A percentile compares a stretch with the other conserved stretches of the same genome.
Evolutionary conservation across 257 asterid genomes (phyloP).

Genomic region (Przewalskia tangutica): DNA sequence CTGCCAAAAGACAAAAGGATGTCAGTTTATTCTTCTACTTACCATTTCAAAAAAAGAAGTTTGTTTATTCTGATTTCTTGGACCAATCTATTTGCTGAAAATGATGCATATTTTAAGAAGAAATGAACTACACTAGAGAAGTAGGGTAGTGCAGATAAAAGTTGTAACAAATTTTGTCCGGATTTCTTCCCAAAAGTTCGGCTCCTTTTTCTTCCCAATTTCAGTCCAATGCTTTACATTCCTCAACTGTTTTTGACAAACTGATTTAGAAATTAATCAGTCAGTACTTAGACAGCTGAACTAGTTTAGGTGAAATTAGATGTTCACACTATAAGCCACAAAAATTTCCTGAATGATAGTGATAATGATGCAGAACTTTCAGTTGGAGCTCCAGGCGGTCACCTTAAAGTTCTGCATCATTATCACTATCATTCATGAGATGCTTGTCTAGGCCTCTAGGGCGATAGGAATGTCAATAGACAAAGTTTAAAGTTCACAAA

Average conservation of each 20-base stretch:
- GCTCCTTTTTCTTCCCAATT: not conserved
- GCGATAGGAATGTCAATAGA: not conserved
- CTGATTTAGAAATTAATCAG: not conserved
- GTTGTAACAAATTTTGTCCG: not conserved
- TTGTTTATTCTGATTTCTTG: not conserved
- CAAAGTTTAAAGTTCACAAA: not conserved
- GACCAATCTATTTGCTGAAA: not conserved
- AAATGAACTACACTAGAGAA: not conserved
- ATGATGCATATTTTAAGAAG: not conserved
- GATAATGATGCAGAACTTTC: not conserved
- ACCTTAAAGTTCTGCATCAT: not conserved
- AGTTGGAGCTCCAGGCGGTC: not conserved
- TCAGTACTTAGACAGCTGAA: not conserved
- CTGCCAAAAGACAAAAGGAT: not conserved
- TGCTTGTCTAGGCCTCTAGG: not conserved
- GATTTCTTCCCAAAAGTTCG: not conserved
- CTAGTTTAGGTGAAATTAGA: constrained; percentile 2
- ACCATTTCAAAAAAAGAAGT: too few species aligned
- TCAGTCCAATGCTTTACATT: not conserved
- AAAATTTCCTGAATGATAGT: not conserved
- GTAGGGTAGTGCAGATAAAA: not conserved
- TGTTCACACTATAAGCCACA: not conserved
- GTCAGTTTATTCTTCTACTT: not conserved
- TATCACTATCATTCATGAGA: too few species aligned
- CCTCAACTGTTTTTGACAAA: not conserved